A percentile compares a stretch with the other conserved stretches of the same genome.
phyloP scores from a whole-genome alignment of 2,329 filamentous ascomycete genomes.

The Sclerotinia nivalis region DNA sequence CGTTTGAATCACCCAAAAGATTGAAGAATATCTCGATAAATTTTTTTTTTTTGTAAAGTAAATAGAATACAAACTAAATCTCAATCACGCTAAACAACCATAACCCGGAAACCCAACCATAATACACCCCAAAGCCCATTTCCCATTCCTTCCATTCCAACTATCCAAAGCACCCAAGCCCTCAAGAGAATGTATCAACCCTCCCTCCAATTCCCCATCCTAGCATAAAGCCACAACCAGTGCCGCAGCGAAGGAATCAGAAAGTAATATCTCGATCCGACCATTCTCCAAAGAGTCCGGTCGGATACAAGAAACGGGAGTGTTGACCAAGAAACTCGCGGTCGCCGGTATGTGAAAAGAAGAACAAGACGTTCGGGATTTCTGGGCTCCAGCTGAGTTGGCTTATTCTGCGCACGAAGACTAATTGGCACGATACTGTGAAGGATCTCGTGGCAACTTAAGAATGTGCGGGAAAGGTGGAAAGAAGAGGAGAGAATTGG shows the following conservation, averaged over 20 bases:
- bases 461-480: slow-evolving; percentile 69
- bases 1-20: neutral
- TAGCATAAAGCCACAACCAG: slow-evolving; percentile 21
- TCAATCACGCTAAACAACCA: too few species aligned
- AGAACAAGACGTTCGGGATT: slow-evolving; percentile 42
- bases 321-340: slow-evolving; percentile 33
- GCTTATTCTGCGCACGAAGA: slow-evolving; percentile 83
- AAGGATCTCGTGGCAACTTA: slow-evolving; percentile 85
- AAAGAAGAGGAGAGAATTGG: neutral
- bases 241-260: slow-evolving; percentile 19
- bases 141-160: neutral
- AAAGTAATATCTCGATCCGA: slow-evolving; percentile 22
- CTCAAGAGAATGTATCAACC: slow-evolving; percentile 17
- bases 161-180: neutral
- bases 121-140: neutral
- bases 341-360: slow-evolving; percentile 36
- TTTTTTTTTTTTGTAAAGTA: neutral
- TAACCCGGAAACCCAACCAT: neutral
- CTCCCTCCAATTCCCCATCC: neutral
- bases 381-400: slow-evolving; percentile 42
- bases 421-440: slow-evolving; percentile 89
- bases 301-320: slow-evolving; percentile 29
- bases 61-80: neutral
- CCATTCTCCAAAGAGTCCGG: slow-evolving; percentile 26
- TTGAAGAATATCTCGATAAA: neutral